Conservation (phyloP, 345 rosid species). For the Hypericum perforatum region DNA sequence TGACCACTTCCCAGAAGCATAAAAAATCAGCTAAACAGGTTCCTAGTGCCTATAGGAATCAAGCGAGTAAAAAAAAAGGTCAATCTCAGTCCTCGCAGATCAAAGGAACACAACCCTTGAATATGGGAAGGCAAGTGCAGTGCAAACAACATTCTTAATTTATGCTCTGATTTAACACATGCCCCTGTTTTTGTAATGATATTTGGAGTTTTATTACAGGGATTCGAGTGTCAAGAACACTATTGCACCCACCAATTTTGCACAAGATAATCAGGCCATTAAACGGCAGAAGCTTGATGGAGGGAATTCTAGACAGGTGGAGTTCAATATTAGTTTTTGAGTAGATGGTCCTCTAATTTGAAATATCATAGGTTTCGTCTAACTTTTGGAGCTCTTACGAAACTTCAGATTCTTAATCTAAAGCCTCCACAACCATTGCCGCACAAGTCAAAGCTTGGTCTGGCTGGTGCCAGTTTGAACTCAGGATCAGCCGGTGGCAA, state of each 20-base stretch:
- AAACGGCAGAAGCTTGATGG: conserved; percentile 95
- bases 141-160: background rate
- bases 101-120: conserved; percentile 31
- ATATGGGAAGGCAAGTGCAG: conserved; percentile 31
- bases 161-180: background rate
- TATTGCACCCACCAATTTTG: conserved; percentile 41
- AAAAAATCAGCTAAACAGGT: conserved; percentile 46
- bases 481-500: conserved; percentile 32
- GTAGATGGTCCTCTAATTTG: too few relatives aligned
- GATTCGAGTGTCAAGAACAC: conserved; percentile 21
- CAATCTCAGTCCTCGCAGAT: conserved; percentile 44
- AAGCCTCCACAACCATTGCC: conserved; percentile 51
- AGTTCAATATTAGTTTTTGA: background rate
- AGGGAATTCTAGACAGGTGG: conserved; percentile 84
- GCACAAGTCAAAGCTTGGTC: conserved; percentile 78
- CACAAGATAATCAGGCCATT: conserved; percentile 86
- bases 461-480: conserved; percentile 25
- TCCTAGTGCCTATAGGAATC: conserved; percentile 43
- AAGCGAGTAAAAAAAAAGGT: conserved; percentile 31
- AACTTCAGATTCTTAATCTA: conserved; percentile 61
- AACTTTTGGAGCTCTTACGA: too few relatives aligned
- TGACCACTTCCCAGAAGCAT: conserved; percentile 46
- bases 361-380: too few relatives aligned
- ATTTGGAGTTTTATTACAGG: conserved; percentile 23
- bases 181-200: background rate